Evolutionary conservation across 2,329 filamentous ascomycete species (phyloP).

Genomic region (Diaporthe sp.): DNA sequence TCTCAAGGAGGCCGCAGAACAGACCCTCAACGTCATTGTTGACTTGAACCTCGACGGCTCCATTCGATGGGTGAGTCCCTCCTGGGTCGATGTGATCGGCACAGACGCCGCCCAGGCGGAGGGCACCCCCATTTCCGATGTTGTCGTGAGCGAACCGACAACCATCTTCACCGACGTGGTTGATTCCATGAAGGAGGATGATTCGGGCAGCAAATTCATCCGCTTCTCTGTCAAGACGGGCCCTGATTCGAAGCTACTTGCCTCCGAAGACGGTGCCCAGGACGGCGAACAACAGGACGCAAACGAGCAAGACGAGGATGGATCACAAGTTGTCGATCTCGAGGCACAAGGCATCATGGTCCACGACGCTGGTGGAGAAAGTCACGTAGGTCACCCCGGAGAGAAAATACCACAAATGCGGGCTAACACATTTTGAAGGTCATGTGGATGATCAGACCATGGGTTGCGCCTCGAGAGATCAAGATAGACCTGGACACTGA

Average conservation of each 20-base stretch:
- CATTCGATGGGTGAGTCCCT: slow-evolving; percentile 96
- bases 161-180: slow-evolving; percentile 85
- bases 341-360: slow-evolving; percentile 99
- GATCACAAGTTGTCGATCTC: slow-evolving; percentile 76
- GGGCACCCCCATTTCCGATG: slow-evolving; percentile 81
- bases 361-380: slow-evolving; percentile 91
- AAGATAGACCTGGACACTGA: slow-evolving; percentile 93
- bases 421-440: slow-evolving; percentile 71
- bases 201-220: slow-evolving; percentile 91
- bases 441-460: slow-evolving; percentile 99
- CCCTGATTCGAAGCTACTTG: slow-evolving; percentile 74
- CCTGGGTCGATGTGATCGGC: slow-evolving; percentile 94
- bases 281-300: slow-evolving; percentile 51
- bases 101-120: slow-evolving; percentile 79
- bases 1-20: slow-evolving; percentile 93
- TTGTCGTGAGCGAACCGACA: slow-evolving; percentile 83
- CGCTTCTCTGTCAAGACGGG: slow-evolving; percentile 82
- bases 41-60: slow-evolving; percentile 91
- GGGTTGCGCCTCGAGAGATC: slow-evolving; percentile 88
- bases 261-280: slow-evolving; percentile 56
- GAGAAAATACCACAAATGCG: background rate
- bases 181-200: slow-evolving; percentile 91
- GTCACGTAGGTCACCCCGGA: slow-evolving; percentile 77
- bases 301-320: slow-evolving; percentile 48
- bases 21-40: slow-evolving; percentile 95